Percentiles rank a stretch among this genome's conserved stretches.
phyloP scores from a whole-genome alignment of 805 yeast species.

The Middelhovenomyces tepae region DNA sequence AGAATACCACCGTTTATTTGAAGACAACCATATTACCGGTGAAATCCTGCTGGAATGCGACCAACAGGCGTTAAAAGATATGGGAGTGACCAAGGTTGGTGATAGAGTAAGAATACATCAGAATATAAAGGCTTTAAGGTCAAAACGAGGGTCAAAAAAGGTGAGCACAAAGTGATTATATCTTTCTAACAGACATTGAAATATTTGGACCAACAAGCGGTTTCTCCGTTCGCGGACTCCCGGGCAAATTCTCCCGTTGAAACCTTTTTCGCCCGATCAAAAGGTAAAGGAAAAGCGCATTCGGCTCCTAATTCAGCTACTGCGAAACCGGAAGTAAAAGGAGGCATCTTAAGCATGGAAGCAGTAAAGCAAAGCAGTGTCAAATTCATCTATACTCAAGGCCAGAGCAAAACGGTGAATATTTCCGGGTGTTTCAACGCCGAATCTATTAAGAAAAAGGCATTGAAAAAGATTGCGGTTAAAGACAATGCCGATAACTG shows the following conservation, averaged over 20 bases:
- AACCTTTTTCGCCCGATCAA: too few species aligned
- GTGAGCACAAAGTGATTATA: too few species aligned
- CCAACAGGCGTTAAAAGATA: slow-evolving; percentile 51
- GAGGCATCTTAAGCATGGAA: slow-evolving; percentile 31
- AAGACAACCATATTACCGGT: slow-evolving; percentile 43
- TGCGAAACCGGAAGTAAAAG: slow-evolving; percentile 8
- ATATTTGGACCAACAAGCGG: slow-evolving; percentile 12
- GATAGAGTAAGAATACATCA: slow-evolving; percentile 66
- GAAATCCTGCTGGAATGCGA: slow-evolving; percentile 57
- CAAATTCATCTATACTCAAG: slow-evolving; percentile 68
- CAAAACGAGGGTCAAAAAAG: too few species aligned
- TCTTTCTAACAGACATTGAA: too few species aligned
- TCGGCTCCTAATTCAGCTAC: slow-evolving; percentile 2
- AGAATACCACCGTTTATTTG: slow-evolving; percentile 18
- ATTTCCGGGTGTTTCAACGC: slow-evolving; percentile 77
- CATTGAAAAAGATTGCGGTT: slow-evolving; percentile 42
- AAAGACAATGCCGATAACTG: slow-evolving; percentile 23
- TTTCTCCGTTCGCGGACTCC: slow-evolving; percentile 17
- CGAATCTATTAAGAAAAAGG: slow-evolving; percentile 62
- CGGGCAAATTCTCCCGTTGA: too few species aligned
- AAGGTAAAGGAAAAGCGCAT: too few species aligned
- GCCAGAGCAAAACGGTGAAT: slow-evolving; percentile 57
- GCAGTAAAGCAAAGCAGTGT: slow-evolving; percentile 33
- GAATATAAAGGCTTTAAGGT: slow-evolving; percentile 42
- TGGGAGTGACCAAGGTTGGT: slow-evolving; percentile 73